Evolutionary conservation across 176 grass and related monocot genomes (phyloP).

Genomic region (Melocanna baccifera): DNA sequence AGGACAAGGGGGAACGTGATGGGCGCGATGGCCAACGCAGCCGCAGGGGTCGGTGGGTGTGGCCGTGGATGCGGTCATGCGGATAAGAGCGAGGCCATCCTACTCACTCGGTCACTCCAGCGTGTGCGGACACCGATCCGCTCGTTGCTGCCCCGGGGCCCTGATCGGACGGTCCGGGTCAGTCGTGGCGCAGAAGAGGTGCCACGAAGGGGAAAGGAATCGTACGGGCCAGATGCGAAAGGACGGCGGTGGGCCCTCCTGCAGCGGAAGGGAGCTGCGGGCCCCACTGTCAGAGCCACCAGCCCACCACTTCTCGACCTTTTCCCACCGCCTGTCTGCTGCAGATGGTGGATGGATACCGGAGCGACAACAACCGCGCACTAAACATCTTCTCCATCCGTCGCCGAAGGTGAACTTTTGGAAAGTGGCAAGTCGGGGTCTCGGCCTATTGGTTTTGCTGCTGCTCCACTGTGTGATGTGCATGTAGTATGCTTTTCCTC

Average conservation of each 20-base stretch:
- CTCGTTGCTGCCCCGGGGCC: background rate
- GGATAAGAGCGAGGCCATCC: conserved; percentile 1
- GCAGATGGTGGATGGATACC: background rate
- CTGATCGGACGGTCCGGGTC: background rate
- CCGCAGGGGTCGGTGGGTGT: background rate
- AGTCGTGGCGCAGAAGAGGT: background rate
- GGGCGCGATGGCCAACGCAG: background rate
- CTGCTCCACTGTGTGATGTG: background rate
- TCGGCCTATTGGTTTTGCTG: background rate
- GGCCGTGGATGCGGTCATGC: background rate
- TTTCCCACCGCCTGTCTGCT: background rate
- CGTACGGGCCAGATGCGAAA: background rate
- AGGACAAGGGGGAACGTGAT: background rate
- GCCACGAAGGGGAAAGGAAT: background rate
- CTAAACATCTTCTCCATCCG: background rate
- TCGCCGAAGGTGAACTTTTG: background rate
- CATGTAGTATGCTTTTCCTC: background rate
- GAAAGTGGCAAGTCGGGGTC: background rate
- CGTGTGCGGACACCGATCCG: background rate
- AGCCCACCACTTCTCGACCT: background rate
- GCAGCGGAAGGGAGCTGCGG: background rate
- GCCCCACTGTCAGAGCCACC: background rate
- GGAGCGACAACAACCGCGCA: background rate
- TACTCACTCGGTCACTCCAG: too few species aligned
- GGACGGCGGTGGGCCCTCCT: background rate